A percentile compares a stretch with the other conserved stretches of the same genome.
Conservation (phyloP, 148 eudicot genomes). For the Bassia scoparia region DNA sequence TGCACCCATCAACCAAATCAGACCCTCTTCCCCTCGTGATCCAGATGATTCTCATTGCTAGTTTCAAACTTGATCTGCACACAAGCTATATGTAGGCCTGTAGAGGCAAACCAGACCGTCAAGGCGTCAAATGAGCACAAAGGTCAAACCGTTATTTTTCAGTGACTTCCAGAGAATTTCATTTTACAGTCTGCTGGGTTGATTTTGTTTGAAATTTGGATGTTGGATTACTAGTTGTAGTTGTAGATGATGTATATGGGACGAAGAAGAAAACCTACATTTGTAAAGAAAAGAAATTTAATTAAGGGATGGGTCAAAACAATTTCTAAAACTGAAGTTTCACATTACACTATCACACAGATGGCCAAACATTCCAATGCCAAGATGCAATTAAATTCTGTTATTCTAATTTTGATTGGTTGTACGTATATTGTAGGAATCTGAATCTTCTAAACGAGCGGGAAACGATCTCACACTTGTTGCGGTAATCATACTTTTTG, state of each 20-base stretch:
- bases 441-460: conserved; percentile 63
- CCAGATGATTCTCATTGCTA: neutral
- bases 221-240: neutral
- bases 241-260: neutral
- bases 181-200: neutral
- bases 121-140: neutral
- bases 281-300: neutral
- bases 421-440: conserved; percentile 46
- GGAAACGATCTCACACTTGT: conserved; percentile 47
- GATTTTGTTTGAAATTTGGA: too few relatives aligned
- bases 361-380: neutral
- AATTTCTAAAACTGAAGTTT: neutral
- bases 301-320: neutral
- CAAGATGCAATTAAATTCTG: neutral
- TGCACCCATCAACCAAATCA: neutral
- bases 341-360: neutral
- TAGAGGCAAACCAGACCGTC: neutral
- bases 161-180: neutral
- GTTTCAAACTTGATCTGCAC: too few relatives aligned
- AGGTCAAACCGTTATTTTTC: too few relatives aligned
- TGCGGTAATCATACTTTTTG: conserved; percentile 49
- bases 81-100: neutral
- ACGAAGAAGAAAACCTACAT: neutral
- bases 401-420: neutral
- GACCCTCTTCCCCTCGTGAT: neutral